These are phyloP conservation scores for Aspergillus alliaceus DNA, from an alignment of 2,329 filamentous ascomycete genomes.

Conservation along the genomic window DNA sequence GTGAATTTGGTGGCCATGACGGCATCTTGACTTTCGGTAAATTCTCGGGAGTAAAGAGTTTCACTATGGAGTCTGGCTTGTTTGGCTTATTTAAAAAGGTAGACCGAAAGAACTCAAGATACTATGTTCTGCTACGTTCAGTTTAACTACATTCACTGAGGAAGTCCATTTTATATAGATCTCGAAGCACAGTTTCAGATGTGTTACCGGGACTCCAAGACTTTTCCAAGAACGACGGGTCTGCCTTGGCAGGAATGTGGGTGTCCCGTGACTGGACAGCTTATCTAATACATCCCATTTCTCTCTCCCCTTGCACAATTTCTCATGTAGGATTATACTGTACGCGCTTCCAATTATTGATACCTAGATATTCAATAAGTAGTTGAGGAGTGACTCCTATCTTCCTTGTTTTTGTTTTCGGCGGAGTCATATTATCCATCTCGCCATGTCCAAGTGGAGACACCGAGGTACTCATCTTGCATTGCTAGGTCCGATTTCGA, in stretches of 20 bases:
- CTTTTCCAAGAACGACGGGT: background rate
- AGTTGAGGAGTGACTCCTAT: background rate
- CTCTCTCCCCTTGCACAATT: background rate
- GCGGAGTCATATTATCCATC: background rate
- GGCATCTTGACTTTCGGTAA: background rate
- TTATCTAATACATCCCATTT: background rate
- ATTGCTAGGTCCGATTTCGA: background rate
- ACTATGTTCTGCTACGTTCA: too few species aligned
- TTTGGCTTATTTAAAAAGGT: background rate
- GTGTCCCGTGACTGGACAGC: background rate
- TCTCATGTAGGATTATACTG: background rate
- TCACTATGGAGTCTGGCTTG: background rate
- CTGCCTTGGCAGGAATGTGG: background rate
- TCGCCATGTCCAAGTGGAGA: background rate
- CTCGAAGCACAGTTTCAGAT: too few species aligned
- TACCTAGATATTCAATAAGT: background rate
- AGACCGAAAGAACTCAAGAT: background rate
- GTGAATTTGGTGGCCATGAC: conserved; percentile 3
- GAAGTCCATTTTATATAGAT: too few species aligned
- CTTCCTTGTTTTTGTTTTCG: background rate
- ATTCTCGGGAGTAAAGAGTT: background rate
- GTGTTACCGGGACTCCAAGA: background rate
- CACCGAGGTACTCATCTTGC: background rate
- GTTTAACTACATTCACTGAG: too few species aligned
- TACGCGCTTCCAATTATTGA: background rate